Base-by-base conservation (phyloP, 495 filamentous ascomycete species). In the Trichoderma erinaceum region DNA sequence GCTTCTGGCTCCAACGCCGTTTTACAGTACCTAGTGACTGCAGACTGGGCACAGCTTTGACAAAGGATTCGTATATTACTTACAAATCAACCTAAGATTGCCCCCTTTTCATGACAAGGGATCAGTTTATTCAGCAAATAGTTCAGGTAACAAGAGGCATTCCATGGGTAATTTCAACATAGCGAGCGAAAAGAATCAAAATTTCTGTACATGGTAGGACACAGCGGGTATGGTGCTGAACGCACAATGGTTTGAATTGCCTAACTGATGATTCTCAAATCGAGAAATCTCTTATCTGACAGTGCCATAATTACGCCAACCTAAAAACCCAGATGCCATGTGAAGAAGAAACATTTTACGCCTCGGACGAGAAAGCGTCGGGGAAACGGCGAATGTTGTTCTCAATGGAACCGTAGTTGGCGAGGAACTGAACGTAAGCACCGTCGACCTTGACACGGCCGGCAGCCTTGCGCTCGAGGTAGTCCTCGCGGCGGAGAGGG, bases 341-440 rank as follows among this genome's bases (percentile, higher is more conserved):
- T 52, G 21, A 29, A 61, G 23, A 61, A 61, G 25, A 61, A 38
- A 61, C 56, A 21, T 10, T 50, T 48, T 66, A 66, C 41, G 41
- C 65, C 72, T 75, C 77, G 73, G 75, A 75, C 75, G 79, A 78
- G 83, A 96, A 99, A 71, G 95, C 95, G 66, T 90, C 88, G 67
- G 95, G 95, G 90, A 97, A 99, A 69, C 89, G 85, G 79, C 86
- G 86, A 79, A 99, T 89, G 88, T 98, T 98, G 73, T 91, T 71
- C 78, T 85, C 87, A 68, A 99, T 80, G 75, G 82, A 85, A 75
- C 95, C 95, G 79, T 94, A 88, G 85, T 93, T 93, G 82, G 86
- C 84, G 72, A 98, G 85, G 88, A 98, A 98, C 86, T 99, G 91
- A 72, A 98, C 96, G 82, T 99, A 99, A 74, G 96, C 96, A 87